phyloP scores from a whole-genome alignment of 2,329 filamentous ascomycete genomes.

The Ascochyta rabiei region DNA sequence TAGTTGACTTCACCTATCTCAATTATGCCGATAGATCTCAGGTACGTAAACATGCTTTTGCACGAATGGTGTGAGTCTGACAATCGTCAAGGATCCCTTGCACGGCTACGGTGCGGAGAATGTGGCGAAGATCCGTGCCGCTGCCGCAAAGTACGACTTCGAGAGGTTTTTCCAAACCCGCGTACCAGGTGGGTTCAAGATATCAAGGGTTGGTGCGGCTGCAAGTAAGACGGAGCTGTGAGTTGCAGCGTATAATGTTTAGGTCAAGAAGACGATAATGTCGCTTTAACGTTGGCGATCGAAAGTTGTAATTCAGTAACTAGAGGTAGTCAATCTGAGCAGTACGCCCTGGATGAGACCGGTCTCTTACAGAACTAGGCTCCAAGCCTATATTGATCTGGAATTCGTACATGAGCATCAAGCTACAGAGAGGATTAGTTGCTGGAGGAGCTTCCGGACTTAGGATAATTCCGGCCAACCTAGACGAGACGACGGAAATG shows the following conservation, averaged over 20 bases:
- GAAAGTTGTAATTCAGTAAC: no score
- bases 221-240: conserved; percentile 3
- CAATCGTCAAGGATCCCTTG: conserved; percentile 45
- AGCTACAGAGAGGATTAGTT: no score
- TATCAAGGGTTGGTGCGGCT: conserved; percentile 20
- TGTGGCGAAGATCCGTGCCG: conserved; percentile 38
- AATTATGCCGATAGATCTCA: conserved; percentile 46
- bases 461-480: no score
- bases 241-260: background rate
- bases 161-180: conserved; percentile 48
- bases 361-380: no score
- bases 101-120: conserved; percentile 50
- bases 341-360: no score
- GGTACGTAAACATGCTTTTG: conserved; percentile 3
- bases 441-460: no score
- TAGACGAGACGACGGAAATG: no score
- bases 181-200: conserved; percentile 53
- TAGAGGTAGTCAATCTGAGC: no score
- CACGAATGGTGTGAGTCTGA: background rate
- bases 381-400: no score
- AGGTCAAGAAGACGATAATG: no score
- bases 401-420: no score
- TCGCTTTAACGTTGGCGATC: no score
- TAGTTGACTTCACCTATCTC: conserved; percentile 32
- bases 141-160: conserved; percentile 50